Percentiles rank a stretch among this genome's conserved stretches.
These are phyloP conservation scores for Colletotrichum sp. DNA, from an alignment of 2,329 filamentous ascomycete genomes.

Conservation along the genomic window DNA sequence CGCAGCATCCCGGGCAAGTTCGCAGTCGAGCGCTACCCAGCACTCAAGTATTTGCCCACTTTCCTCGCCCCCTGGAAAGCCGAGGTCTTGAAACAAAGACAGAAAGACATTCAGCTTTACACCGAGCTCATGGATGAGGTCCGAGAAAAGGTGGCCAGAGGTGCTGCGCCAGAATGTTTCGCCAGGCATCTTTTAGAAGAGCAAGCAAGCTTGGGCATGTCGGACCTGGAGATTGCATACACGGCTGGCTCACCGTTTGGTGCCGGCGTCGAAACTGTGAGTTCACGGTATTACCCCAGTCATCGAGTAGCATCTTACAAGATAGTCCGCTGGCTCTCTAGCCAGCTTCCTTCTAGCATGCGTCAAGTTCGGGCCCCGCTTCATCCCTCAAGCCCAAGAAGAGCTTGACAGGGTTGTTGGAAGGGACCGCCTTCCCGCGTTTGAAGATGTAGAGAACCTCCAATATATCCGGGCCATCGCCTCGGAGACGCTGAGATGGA, in stretches of 20 bases:
- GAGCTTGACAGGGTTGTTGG: slow-evolving; percentile 46
- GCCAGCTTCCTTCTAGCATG: slow-evolving; percentile 59
- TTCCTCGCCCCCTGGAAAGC: slow-evolving; percentile 46
- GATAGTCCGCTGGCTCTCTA: slow-evolving; percentile 50
- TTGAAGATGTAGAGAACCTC: slow-evolving; percentile 38
- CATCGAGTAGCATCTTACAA: background rate
- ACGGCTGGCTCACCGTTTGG: slow-evolving; percentile 50
- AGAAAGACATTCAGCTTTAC: slow-evolving; percentile 39
- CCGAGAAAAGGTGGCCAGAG: slow-evolving; percentile 33
- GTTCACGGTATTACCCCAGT: background rate
- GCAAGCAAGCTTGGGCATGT: slow-evolving; percentile 43
- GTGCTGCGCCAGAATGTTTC: slow-evolving; percentile 43
- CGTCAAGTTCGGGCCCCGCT: slow-evolving; percentile 52
- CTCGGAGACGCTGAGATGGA: slow-evolving; percentile 45
- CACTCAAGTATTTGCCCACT: slow-evolving; percentile 41
- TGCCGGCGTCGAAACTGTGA: slow-evolving; percentile 47
- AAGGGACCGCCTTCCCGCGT: slow-evolving; percentile 36
- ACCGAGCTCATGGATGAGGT: slow-evolving; percentile 45
- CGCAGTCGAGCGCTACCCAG: slow-evolving; percentile 45
- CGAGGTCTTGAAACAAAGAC: slow-evolving; percentile 36
- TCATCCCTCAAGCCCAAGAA: slow-evolving; percentile 46
- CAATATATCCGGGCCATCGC: slow-evolving; percentile 41
- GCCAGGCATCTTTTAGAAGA: slow-evolving; percentile 46
- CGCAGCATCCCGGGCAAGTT: slow-evolving; percentile 34
- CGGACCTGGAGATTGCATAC: slow-evolving; percentile 47